Evolutionary conservation across 495 filamentous ascomycete genomes (phyloP).

Genomic region (Hypoxylon lenormandii): DNA sequence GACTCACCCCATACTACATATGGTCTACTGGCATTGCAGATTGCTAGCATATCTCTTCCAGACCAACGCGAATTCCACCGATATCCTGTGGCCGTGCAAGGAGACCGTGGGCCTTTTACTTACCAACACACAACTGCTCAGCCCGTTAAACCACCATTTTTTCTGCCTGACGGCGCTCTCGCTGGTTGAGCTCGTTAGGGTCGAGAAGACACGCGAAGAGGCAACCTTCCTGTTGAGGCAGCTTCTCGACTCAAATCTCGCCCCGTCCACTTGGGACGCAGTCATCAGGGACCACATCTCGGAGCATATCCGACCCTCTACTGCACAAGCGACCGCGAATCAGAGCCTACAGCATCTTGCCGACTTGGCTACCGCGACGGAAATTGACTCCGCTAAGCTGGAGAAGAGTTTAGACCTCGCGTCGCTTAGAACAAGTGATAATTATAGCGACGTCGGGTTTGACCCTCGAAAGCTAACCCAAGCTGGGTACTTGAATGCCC

Average conservation of each 20-base stretch:
- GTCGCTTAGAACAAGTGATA: conserved; percentile 44
- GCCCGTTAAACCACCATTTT: conserved; percentile 80
- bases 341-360: conserved; percentile 72
- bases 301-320: conserved; percentile 52
- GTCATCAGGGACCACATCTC: conserved; percentile 63
- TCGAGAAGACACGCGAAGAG: conserved; percentile 52
- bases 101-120: conserved; percentile 68
- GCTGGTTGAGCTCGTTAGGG: conserved; percentile 71
- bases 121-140: conserved; percentile 66
- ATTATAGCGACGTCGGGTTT: conserved; percentile 48
- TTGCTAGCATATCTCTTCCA: conserved; percentile 70
- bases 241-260: conserved; percentile 51
- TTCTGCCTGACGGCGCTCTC: conserved; percentile 74
- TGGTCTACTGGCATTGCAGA: conserved; percentile 80
- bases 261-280: conserved; percentile 59
- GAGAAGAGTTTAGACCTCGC: conserved; percentile 33
- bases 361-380: conserved; percentile 67
- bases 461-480: conserved; percentile 48
- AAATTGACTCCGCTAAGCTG: conserved; percentile 41
- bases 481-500: conserved; percentile 50
- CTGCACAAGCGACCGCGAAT: conserved; percentile 51
- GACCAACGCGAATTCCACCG: conserved; percentile 53
- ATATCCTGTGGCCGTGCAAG: conserved; percentile 72
- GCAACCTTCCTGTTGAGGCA: conserved; percentile 50
- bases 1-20: conserved; percentile 66